phyloP scores from a whole-genome alignment of 805 yeast genomes.

The Hanseniaspora thailandica region DNA sequence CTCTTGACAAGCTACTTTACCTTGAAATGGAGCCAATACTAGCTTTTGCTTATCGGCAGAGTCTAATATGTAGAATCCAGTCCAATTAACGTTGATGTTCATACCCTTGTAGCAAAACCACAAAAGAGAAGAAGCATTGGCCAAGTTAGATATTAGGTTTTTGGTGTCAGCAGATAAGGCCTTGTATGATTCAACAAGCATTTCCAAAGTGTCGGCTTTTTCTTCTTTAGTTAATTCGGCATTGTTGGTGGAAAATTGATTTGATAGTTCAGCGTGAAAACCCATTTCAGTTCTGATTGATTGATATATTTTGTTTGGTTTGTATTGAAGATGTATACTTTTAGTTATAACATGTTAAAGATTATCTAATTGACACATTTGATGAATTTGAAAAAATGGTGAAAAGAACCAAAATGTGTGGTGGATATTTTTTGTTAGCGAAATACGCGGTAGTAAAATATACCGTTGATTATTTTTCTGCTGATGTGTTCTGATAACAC shows the following conservation, averaged over 20 bases:
- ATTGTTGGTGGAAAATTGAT: neutral
- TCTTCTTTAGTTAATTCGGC: slow-evolving; percentile 1
- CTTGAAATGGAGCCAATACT: slow-evolving; percentile 86
- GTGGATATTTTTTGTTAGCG: neutral
- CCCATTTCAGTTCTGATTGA: slow-evolving; percentile 2
- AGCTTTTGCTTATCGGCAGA: slow-evolving; percentile 33
- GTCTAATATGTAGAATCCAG: slow-evolving; percentile 67
- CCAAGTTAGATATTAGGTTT: slow-evolving; percentile 82
- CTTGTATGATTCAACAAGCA: slow-evolving; percentile 46
- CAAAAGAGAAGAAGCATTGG: slow-evolving; percentile 74
- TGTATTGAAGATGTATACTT: neutral
- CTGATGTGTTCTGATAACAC: too few species aligned
- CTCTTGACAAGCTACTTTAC: slow-evolving; percentile 88
- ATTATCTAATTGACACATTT: too few species aligned
- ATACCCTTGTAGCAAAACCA: slow-evolving; percentile 79
- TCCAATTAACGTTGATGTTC: slow-evolving; percentile 63
- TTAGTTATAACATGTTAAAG: neutral
- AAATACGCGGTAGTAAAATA: too few species aligned
- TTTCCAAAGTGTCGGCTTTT: slow-evolving; percentile 37
- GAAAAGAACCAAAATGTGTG: neutral
- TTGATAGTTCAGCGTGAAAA: slow-evolving; percentile 14
- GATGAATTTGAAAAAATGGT: too few species aligned
- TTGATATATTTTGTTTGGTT: neutral
- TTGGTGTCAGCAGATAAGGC: slow-evolving; percentile 51
- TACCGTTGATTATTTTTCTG: neutral